A percentile compares a stretch with the other conserved stretches of the same genome.
These are phyloP conservation scores for Logfia minima DNA, from an alignment of 129 eudicot species.

Conservation along the genomic window DNA sequence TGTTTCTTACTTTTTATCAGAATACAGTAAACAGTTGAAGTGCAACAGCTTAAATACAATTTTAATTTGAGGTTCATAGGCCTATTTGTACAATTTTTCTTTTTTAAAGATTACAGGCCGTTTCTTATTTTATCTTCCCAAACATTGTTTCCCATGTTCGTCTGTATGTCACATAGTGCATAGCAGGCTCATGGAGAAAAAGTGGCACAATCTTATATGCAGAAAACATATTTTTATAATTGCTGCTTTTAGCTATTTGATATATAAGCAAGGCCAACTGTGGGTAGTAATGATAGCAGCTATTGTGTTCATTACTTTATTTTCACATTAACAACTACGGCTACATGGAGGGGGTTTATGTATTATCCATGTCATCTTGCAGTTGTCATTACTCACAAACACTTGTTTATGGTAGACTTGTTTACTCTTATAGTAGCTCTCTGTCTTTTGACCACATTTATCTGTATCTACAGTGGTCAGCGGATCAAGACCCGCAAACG, in stretches of 20 bases:
- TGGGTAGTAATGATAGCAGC: too few relatives aligned
- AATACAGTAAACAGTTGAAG: not conserved
- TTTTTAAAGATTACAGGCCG: not conserved
- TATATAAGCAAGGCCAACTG: too few relatives aligned
- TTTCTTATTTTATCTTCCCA: not conserved
- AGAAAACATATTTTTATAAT: too few relatives aligned
- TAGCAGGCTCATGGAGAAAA: not conserved
- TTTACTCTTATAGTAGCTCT: not conserved
- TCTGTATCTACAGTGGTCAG: conserved; percentile 78
- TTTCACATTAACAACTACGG: too few relatives aligned
- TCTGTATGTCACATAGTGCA: not conserved
- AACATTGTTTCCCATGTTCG: not conserved
- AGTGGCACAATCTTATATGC: not conserved
- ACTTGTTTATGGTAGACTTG: not conserved
- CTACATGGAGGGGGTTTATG: too few relatives aligned
- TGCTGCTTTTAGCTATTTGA: too few relatives aligned
- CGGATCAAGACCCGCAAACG: conserved; percentile 99
- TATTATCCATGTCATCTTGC: too few relatives aligned
- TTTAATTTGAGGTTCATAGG: not conserved
- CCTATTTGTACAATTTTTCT: not conserved
- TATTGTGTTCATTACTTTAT: too few relatives aligned
- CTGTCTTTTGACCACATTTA: conserved; percentile 1
- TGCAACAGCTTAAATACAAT: not conserved
- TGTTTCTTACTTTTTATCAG: not conserved
- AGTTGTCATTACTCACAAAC: not conserved